Evolutionary conservation across 768 basidiomycete species (phyloP), one percentile per base, ranked within the genome.

Genomic region (Tulasnella sp.): DNA sequence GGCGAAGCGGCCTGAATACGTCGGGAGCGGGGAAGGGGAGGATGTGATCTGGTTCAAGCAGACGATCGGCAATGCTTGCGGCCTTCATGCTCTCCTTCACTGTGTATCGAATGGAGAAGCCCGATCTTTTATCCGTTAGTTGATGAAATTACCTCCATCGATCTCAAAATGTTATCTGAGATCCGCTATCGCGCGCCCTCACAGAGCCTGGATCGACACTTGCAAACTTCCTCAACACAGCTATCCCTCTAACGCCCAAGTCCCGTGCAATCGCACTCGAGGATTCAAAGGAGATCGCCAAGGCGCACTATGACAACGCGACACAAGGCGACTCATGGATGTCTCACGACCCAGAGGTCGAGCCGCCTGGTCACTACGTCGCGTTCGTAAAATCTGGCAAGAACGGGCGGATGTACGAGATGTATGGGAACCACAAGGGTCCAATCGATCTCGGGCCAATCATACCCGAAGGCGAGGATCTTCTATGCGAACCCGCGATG

Each of bases 21-120:
- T 17, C n/a, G 57, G 57, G 17, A 24, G 21, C 12, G 59, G 59
- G 15, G 8, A 25, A 24, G 41, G 29, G 15, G 59, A 60, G 38
- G 49, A 53, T 10, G 41, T 49, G 12, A 38, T 60, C 30, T 60
- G 59, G 59, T 60, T 53, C 50, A 5, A 25, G 41, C 59, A 60
- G 34, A 60, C 59, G 1, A 60, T 60, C 29, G 24, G 49, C 21
- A 60, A 52, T 24, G 59, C 59, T 19, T 60, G 59, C 41, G 59
- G 59, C 9, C 43, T 60, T 9, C 52, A 60, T 21, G 59, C 49
- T 4, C 27, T 60, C 27, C 59, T 60, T 42, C 59, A 60, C 29
- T 31, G 49, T 11, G 50, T 53, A 34, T 42, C 49, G 17, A 60
- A 60, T 31, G 59, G 59, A 7, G 42, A 38, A 19, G 59, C 59